Conservation (phyloP, 305 asterid species). For the Withania somnifera region DNA sequence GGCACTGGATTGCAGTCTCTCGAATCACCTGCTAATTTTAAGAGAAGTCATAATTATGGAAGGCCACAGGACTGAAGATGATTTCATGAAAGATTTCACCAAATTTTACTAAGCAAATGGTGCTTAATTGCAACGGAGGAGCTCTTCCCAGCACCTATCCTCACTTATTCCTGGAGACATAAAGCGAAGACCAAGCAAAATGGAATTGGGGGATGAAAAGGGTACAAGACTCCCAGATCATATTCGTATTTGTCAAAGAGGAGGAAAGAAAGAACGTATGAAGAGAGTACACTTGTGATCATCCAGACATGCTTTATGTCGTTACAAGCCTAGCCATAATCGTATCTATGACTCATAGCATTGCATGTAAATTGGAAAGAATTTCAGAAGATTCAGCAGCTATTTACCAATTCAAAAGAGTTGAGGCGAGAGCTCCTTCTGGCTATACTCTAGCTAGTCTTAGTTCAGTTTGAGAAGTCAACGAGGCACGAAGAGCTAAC, state of each 20-base stretch:
- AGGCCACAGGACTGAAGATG: not conserved
- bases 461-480: too few species aligned
- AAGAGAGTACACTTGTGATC: not conserved
- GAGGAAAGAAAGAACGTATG: not conserved
- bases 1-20: constrained; percentile 87
- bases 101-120: not conserved
- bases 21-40: constrained; percentile 55
- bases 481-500: too few species aligned
- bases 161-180: not conserved
- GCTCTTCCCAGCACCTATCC: not conserved
- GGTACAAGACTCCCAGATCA: not conserved
- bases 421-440: too few species aligned
- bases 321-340: not conserved
- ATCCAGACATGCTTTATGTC: not conserved
- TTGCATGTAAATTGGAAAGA: not conserved
- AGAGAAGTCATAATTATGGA: not conserved
- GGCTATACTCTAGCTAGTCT: too few species aligned
- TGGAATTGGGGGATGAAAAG: not conserved
- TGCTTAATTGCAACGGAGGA: not conserved
- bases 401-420: not conserved
- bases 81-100: not conserved
- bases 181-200: not conserved
- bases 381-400: not conserved
- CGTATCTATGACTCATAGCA: not conserved
- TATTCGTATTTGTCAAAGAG: not conserved